These are phyloP conservation scores for Mrakiaceae sp. DNA, from an alignment of 1,284 basidiomycete genomes.

Conservation along the genomic window DNA sequence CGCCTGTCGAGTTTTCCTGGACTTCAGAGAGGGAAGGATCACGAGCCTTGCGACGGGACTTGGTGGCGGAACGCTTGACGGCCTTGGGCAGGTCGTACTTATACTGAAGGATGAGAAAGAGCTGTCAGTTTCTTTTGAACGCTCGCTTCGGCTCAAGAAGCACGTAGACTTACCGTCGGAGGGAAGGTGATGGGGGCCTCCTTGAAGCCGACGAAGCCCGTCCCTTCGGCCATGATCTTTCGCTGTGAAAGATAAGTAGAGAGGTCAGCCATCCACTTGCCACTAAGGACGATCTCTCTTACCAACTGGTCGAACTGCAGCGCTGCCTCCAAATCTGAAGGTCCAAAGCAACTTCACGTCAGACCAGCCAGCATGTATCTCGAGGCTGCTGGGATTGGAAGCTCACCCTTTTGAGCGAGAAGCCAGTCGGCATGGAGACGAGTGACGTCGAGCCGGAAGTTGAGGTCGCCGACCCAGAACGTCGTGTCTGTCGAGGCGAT, in stretches of 20 bases:
- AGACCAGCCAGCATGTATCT: background rate
- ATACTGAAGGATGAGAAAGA: slow-evolving; percentile 15
- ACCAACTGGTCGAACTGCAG: slow-evolving; percentile 43
- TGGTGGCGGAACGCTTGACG: slow-evolving; percentile 29
- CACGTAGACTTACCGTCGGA: slow-evolving; percentile 33
- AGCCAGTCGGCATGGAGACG: slow-evolving; percentile 44
- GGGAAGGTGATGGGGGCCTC: slow-evolving; percentile 39
- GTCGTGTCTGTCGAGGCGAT: slow-evolving; percentile 29
- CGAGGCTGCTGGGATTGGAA: background rate
- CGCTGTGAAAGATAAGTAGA: slow-evolving; percentile 9
- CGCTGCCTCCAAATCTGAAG: slow-evolving; percentile 34
- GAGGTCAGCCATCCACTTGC: no score
- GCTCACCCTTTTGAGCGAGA: slow-evolving; percentile 37
- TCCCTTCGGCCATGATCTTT: slow-evolving; percentile 33
- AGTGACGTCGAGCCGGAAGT: slow-evolving; percentile 43
- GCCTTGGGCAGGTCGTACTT: slow-evolving; percentile 41
- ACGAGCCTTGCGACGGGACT: slow-evolving; percentile 13
- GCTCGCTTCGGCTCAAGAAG: background rate
- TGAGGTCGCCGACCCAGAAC: slow-evolving; percentile 41
- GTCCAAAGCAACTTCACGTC: background rate
- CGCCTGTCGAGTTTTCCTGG: slow-evolving; percentile 11
- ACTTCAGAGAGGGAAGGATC: slow-evolving; percentile 22
- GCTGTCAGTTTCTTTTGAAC: background rate
- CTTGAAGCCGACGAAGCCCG: slow-evolving; percentile 38
- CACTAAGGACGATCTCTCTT: no score